These are phyloP conservation scores for Cicer judaicum DNA, from an alignment of 306 rosid genomes.

Conservation along the genomic window DNA sequence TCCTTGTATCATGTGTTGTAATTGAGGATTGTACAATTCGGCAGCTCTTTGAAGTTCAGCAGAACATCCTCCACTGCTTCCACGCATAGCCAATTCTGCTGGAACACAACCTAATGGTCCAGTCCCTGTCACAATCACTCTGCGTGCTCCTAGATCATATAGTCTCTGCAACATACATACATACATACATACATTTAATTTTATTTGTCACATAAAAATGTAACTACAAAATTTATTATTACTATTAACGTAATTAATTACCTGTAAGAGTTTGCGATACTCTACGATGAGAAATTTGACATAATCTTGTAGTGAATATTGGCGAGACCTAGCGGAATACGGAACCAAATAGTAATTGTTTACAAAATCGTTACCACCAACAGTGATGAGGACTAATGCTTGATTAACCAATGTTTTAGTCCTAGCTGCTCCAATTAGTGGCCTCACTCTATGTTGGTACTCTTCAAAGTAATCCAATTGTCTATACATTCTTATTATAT, in stretches of 20 bases:
- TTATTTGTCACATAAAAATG: no score
- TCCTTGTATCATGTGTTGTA: slow-evolving; percentile 57
- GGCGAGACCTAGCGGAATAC: slow-evolving; percentile 68
- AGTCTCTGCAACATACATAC: slow-evolving; percentile 50
- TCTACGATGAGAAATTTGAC: slow-evolving; percentile 68
- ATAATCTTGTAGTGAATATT: slow-evolving; percentile 56
- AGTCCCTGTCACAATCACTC: slow-evolving; percentile 78
- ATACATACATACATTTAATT: no score
- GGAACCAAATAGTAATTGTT: slow-evolving; percentile 75
- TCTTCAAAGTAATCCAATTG: slow-evolving; percentile 65
- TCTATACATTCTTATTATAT: slow-evolving; percentile 66
- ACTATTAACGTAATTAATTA: background rate
- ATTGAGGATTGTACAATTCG: slow-evolving; percentile 69
- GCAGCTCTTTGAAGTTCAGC: slow-evolving; percentile 71
- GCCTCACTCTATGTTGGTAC: slow-evolving; percentile 57
- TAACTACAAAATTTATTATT: no score
- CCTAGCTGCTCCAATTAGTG: slow-evolving; percentile 46
- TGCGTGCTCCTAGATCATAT: slow-evolving; percentile 62
- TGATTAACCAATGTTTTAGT: slow-evolving; percentile 52
- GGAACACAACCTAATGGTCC: slow-evolving; percentile 85
- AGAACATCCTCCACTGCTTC: slow-evolving; percentile 64
- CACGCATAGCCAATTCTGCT: slow-evolving; percentile 69
- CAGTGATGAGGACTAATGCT: slow-evolving; percentile 66
- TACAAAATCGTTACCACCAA: slow-evolving; percentile 77
- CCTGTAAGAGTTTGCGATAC: slow-evolving; percentile 64